Base-by-base conservation (phyloP, 164 flowering plant genomes). In the Litsea cubeba region DNA sequence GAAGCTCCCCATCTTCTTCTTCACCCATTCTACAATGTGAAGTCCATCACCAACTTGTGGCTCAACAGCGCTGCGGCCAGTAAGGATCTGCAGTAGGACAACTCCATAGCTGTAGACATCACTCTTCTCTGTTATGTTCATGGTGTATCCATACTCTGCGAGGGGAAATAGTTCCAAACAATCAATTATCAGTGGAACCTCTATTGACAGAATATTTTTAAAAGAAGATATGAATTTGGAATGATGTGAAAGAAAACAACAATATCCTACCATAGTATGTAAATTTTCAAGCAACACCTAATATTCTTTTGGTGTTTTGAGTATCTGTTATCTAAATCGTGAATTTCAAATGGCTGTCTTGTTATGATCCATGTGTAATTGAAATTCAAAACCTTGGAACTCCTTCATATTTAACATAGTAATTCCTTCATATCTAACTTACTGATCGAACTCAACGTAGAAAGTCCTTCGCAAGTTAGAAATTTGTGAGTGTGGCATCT, bases 31-130 rank as follows among this genome's bases (percentile, higher is more conserved):
- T 1, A 93, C 98, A 40, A 95, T 91, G 83, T 95, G 99, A 30
- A 82, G 83, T 5, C 99, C 97, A 62, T 90, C 97, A 0, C 87
- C 91, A 8, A 86, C 74, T 26, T 83, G 88, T 1, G 90, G 72
- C 76, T 91, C 89, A 5, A 95, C 85, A 0, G 97, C 95, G 49
- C 89, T 89, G 10, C 97, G 88, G 22, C 99, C 98, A 26, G 90
- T 93, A 60, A 95, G 83, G 20, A 95, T 88, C 83, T 95, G 95
- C 30, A 95, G 81, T 72, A 95, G 66, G 6, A 95, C 99, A 58
- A 96, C 97, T 12, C 99, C 99, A 73, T 88, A 96, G 72, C 98
- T 96, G 82, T 94, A 96, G 24, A 96, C 99, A 73, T 96, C 99
- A 35, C 98, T 94, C 90, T 94, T 96, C 81, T 94, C 97, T 24